Evolutionary conservation across 805 yeast genomes (phyloP), one percentile per base, ranked within the genome.

Genomic region (Starmerella powellii): DNA sequence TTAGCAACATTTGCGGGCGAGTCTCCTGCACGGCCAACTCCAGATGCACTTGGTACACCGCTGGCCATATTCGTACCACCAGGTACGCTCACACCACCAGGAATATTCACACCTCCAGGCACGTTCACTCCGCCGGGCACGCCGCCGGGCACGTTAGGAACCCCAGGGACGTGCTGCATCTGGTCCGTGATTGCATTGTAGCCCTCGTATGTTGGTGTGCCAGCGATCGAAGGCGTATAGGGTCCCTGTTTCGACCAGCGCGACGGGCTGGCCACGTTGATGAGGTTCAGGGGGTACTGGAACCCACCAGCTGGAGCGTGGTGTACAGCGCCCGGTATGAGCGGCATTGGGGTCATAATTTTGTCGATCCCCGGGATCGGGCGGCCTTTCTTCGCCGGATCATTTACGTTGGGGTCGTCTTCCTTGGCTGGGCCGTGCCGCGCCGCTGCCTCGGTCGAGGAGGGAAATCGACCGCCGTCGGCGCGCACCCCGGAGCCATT

Each of bases 311-410:
- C 37, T 3, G 38, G 17, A 4, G 37, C 41, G 8, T 16, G 16
- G 4, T 28, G 26, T 4, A 36, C 16, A 4, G 42, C 34, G 8
- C 41, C 40, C 10, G 33, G 38, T 6, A 16, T 28, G 12, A 38
- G 38, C 3, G 51, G 51, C 17, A 48, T 37, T n/a, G 51, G 51
- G 5, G 51, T 48, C 20, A 43, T 26, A 15, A 41, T 38, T 21
- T 41, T 47, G 42, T 36, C 43, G 16, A 45, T 36, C 10, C 51
- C 51, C 13, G 45, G 47, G 18, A 34, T 24, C 43, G 44, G 6
- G 44, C 42, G 33, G 18, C 12, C 24, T 15, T 35, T 34, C 15
- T 26, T 19, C 13, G 23, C 37, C 6, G 26, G 26, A 10, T 23
- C 26, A 23, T 23, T 10, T 23, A 23, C 10, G 10, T 6, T 6